Percentiles rank a stretch among this genome's conserved stretches.
Evolutionary conservation across 331 rosid species (phyloP).

Genomic region (Acacia concinna): DNA sequence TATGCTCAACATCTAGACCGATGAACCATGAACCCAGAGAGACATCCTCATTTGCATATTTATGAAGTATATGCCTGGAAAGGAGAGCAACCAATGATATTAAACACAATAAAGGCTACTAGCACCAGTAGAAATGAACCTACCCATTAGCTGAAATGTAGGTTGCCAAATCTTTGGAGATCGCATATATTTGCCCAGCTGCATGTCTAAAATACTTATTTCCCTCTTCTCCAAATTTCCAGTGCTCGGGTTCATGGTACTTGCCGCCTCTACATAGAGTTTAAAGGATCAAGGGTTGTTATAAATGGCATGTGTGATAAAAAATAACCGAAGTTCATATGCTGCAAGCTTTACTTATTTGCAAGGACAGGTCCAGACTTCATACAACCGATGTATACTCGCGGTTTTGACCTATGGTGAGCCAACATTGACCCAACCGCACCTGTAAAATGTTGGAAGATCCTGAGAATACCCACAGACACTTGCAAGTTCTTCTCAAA

Average conservation of each 20-base stretch:
- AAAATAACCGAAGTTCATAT: neutral
- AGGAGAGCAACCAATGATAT: neutral
- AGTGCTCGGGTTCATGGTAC: constrained; percentile 9
- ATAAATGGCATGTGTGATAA: neutral
- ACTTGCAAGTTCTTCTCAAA: neutral
- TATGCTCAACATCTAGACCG: constrained; percentile 17
- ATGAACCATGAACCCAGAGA: constrained; percentile 13
- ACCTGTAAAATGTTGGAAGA: neutral
- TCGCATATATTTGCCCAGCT: neutral
- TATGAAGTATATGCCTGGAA: constrained; percentile 3
- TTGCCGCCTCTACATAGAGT: neutral
- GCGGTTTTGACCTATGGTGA: neutral
- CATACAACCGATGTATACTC: neutral
- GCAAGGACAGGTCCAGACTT: constrained; percentile 12
- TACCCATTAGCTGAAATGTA: constrained; percentile 4
- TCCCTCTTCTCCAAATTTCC: constrained; percentile 13
- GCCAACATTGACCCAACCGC: neutral
- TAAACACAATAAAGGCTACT: neutral
- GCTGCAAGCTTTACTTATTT: neutral
- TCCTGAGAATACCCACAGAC: neutral
- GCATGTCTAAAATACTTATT: constrained; percentile 7
- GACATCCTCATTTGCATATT: constrained; percentile 10
- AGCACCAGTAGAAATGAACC: neutral
- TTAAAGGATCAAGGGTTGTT: neutral
- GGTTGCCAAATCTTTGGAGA: neutral